A percentile compares a stretch with the other conserved stretches of the same genome.
Evolutionary conservation across 805 yeast genomes (phyloP).

Genomic region (Candida schatavii): DNA sequence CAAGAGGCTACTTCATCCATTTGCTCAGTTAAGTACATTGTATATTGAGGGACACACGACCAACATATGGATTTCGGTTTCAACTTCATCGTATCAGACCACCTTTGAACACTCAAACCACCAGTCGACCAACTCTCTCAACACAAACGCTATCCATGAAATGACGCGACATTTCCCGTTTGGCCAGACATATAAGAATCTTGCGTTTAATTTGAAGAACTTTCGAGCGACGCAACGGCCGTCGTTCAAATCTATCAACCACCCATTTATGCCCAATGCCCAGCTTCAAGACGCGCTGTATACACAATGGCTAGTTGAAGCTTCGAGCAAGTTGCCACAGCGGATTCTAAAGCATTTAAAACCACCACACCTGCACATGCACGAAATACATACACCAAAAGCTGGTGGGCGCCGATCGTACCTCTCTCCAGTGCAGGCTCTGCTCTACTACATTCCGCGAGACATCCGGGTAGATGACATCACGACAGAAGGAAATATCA

Average conservation of each 20-base stretch:
- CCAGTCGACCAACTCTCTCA: neutral
- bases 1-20: too few species aligned
- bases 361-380: neutral
- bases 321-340: constrained; percentile 2
- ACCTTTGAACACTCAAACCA: too few species aligned
- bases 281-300: constrained; percentile 5
- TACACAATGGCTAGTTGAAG: constrained; percentile 1
- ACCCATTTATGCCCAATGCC: constrained; percentile 6
- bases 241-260: constrained; percentile 3
- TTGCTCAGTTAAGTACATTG: too few species aligned
- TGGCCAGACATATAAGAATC: constrained; percentile 2
- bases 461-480: neutral
- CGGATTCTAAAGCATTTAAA: neutral
- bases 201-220: constrained; percentile 2
- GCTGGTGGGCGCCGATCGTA: neutral
- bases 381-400: neutral
- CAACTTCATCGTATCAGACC: too few species aligned
- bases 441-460: constrained; percentile 1
- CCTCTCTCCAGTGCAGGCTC: neutral
- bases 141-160: neutral
- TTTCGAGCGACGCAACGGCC: constrained; percentile 3
- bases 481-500: neutral
- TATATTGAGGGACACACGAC: too few species aligned
- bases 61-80: too few species aligned
- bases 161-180: constrained; percentile 6